A percentile compares a stretch with the other conserved stretches of the same genome.
phyloP scores from a whole-genome alignment of 306 rosid species.

The Hylodesmum podocarpum region DNA sequence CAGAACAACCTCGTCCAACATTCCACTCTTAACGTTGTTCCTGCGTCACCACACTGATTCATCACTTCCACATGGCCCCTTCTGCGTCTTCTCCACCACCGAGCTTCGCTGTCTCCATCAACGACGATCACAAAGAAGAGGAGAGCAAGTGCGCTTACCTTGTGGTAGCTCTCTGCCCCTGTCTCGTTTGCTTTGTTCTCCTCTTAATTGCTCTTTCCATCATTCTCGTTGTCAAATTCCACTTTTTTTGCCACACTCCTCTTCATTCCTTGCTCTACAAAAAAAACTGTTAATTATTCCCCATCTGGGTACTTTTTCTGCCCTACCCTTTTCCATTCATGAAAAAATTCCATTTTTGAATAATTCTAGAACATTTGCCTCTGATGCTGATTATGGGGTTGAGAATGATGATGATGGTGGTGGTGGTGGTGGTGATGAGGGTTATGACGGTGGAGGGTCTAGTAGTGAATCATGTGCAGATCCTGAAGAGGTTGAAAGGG shows the following conservation, averaged over 20 bases:
- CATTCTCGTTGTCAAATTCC: constrained; percentile 72
- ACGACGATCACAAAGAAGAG: constrained; percentile 46
- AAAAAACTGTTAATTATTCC: constrained; percentile 50
- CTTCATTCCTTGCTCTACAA: constrained; percentile 63
- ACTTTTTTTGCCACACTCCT: constrained; percentile 78
- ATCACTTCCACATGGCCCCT: constrained; percentile 44
- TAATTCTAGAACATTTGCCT: constrained; percentile 29
- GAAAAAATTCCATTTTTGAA: constrained; percentile 24
- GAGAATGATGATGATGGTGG: constrained; percentile 35
- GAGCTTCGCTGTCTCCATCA: constrained; percentile 50
- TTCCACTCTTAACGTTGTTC: constrained; percentile 18
- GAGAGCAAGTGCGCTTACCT: constrained; percentile 58
- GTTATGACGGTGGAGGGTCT: constrained; percentile 13
- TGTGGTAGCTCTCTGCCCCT: constrained; percentile 80
- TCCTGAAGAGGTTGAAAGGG: constrained; percentile 59
- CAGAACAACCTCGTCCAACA: constrained; percentile 35
- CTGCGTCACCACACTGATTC: background rate
- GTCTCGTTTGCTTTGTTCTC: constrained; percentile 74
- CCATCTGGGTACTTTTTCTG: background rate
- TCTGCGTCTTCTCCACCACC: constrained; percentile 46
- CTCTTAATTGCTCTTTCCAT: constrained; percentile 55
- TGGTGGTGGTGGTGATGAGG: constrained; percentile 4
- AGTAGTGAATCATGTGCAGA: constrained; percentile 44
- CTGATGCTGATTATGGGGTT: constrained; percentile 39
- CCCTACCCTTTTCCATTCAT: background rate